Evolutionary conservation across 768 basidiomycete species (phyloP).

Genomic region (Antrodiella citrinella): DNA sequence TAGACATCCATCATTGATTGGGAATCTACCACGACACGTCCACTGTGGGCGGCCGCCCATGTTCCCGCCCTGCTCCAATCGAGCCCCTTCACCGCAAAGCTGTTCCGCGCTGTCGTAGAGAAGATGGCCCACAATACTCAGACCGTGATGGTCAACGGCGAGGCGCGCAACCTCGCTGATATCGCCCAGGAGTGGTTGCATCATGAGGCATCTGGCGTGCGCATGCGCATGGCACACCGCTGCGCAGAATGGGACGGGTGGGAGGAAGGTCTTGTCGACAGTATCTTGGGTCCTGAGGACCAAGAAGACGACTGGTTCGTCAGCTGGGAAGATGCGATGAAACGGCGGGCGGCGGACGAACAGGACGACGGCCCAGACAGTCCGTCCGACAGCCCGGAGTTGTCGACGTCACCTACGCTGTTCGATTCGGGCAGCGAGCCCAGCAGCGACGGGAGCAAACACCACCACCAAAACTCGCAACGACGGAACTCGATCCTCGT

Average conservation of each 20-base stretch:
- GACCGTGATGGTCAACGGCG: constrained; percentile 13
- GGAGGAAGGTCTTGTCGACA: constrained; percentile 77
- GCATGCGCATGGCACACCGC: constrained; percentile 69
- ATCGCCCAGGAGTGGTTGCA: constrained; percentile 67
- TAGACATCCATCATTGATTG: constrained; percentile 89
- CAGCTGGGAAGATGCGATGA: constrained; percentile 25
- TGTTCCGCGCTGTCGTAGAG: constrained; percentile 60
- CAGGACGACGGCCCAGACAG: neutral
- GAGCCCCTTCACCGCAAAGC: constrained; percentile 63
- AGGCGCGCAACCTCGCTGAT: constrained; percentile 28
- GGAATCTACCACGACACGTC: constrained; percentile 86
- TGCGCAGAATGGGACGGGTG: constrained; percentile 87
- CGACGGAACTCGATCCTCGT: constrained; percentile 5
- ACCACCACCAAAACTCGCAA: too few relatives aligned
- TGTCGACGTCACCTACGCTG: constrained; percentile 10
- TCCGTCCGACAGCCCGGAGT: constrained; percentile 8
- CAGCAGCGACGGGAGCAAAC: constrained; percentile 3
- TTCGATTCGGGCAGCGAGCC: constrained; percentile 11
- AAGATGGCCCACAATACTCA: constrained; percentile 30
- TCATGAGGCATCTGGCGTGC: constrained; percentile 56
- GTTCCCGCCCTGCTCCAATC: constrained; percentile 72
- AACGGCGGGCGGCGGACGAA: neutral
- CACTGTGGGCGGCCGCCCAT: constrained; percentile 80
- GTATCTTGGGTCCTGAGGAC: constrained; percentile 67
- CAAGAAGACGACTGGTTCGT: constrained; percentile 67